phyloP scores from a whole-genome alignment of 495 filamentous ascomycete species.

The Bathelium albidoporum region DNA sequence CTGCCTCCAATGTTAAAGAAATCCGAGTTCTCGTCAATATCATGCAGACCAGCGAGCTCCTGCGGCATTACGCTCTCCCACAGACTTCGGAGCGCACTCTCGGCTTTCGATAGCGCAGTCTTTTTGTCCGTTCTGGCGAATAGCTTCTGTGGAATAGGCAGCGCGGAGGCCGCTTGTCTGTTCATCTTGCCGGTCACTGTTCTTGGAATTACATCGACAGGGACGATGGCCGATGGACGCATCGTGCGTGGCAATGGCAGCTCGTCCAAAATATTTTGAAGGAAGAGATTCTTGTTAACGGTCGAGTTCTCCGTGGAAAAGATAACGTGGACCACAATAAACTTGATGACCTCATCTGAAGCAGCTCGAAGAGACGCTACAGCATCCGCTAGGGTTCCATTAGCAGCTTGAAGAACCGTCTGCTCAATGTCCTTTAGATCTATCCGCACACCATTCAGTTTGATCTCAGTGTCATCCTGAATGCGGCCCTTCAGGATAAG shows the following conservation, averaged over 20 bases:
- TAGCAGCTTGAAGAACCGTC: background rate
- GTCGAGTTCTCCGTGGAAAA: too few relatives aligned
- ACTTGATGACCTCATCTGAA: too few relatives aligned
- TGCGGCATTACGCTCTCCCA: background rate
- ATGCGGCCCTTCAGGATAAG: conserved; percentile 7
- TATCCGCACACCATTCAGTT: conserved; percentile 12
- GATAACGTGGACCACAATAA: background rate
- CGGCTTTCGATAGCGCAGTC: background rate
- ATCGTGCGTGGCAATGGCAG: background rate
- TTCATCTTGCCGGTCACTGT: background rate
- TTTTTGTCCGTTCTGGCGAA: background rate
- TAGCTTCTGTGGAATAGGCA: background rate
- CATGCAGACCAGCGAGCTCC: background rate
- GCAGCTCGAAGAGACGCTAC: background rate
- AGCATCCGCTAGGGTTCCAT: background rate
- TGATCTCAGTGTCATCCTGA: conserved; percentile 5
- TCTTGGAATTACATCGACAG: background rate
- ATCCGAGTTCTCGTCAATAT: background rate
- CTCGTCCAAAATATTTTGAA: background rate
- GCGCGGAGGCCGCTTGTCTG: too few relatives aligned
- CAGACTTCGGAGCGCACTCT: background rate
- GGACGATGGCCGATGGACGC: background rate
- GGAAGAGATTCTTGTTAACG: background rate
- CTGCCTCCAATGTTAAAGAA: background rate
- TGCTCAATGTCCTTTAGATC: conserved; percentile 8